These are phyloP conservation scores for Rhododendron henanense DNA, from an alignment of 148 eudicot species.

Conservation along the genomic window DNA sequence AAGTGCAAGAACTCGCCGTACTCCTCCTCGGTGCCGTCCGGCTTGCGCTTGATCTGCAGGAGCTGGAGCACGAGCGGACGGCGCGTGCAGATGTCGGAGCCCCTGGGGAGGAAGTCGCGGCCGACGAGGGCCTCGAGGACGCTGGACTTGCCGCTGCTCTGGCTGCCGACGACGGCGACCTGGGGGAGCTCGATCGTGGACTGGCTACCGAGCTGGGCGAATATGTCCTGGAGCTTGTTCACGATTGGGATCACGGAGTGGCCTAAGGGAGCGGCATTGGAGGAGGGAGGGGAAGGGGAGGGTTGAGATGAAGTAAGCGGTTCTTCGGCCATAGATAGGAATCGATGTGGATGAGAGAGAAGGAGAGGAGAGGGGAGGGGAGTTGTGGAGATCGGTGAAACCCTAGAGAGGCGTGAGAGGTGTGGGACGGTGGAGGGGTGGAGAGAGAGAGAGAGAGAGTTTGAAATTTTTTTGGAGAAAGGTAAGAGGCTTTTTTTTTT, in stretches of 20 bases:
- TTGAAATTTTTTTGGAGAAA: not conserved
- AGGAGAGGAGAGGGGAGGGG: not conserved
- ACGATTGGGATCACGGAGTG: conserved; percentile 77
- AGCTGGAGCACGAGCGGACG: conserved; percentile 88
- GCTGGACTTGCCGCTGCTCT: conserved; percentile 93
- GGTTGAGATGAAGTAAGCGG: conserved; percentile 9
- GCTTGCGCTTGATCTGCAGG: conserved; percentile 53
- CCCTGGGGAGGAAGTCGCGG: conserved; percentile 91
- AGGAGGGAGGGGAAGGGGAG: conserved; percentile 10
- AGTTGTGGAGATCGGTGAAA: conserved; percentile 7
- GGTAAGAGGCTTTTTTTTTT: not conserved
- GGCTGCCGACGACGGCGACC: conserved; percentile 90
- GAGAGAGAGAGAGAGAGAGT: not conserved
- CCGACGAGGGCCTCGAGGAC: conserved; percentile 87
- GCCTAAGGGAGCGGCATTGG: conserved; percentile 51
- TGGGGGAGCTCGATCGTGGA: conserved; percentile 71
- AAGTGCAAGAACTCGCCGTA: conserved; percentile 89
- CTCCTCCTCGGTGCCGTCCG: conserved; percentile 58
- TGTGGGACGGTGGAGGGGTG: not conserved
- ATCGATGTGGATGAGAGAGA: not conserved
- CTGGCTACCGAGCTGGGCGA: conserved; percentile 65
- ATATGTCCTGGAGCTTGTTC: conserved; percentile 87
- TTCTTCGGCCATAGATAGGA: conserved; percentile 29
- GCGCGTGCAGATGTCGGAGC: conserved; percentile 78
- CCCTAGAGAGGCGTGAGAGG: conserved; percentile 2